These are phyloP conservation scores for Tremella mesenterica DNA, from an alignment of 768 basidiomycete genomes.

Conservation along the genomic window DNA sequence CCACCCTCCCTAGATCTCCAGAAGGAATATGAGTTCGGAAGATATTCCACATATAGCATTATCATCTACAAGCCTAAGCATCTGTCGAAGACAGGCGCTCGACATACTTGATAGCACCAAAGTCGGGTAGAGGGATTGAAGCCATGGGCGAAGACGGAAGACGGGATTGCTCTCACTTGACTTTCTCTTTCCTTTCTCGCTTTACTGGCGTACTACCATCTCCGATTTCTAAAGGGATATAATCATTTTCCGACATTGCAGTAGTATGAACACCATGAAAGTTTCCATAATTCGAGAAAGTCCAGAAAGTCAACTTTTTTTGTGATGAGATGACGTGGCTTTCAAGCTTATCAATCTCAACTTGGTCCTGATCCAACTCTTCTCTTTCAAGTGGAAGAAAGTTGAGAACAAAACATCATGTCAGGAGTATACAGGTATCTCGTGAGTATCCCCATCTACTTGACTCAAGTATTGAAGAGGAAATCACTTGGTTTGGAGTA, in stretches of 20 bases:
- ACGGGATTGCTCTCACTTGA: no score
- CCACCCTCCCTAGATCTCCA: no score
- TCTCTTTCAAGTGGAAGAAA: neutral
- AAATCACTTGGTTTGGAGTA: no score
- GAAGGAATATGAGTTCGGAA: no score
- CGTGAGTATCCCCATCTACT: conserved; percentile 19
- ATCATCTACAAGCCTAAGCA: no score
- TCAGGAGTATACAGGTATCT: conserved; percentile 38
- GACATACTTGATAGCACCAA: no score
- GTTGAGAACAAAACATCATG: conserved; percentile 31
- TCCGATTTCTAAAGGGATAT: conserved; percentile 7
- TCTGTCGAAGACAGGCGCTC: no score
- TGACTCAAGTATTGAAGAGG: neutral
- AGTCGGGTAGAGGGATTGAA: no score
- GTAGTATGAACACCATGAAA: neutral
- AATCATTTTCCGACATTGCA: conserved; percentile 14
- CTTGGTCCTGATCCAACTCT: neutral
- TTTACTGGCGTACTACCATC: conserved; percentile 1
- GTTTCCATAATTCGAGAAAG: neutral
- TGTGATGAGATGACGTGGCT: neutral
- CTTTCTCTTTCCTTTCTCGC: conserved; percentile 22
- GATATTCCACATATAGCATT: no score
- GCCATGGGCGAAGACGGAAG: no score
- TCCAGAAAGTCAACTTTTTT: neutral
- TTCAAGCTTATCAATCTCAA: neutral